Evolutionary conservation across 139 green algal genomes (phyloP).

Genomic region (Micromonas pusilla): DNA sequence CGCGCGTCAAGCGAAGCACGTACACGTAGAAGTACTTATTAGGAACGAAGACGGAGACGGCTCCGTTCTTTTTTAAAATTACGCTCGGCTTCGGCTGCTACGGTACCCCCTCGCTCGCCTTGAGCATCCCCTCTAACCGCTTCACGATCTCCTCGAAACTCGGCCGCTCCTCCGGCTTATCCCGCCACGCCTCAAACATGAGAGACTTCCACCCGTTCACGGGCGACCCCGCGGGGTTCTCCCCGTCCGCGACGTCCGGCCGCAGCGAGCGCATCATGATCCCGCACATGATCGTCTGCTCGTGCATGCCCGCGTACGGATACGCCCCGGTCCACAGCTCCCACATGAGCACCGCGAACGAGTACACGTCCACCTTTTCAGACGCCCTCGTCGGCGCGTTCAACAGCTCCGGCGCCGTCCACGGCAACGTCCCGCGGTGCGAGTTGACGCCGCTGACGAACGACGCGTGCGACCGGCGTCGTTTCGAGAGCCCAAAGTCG

Average conservation of each 20-base stretch:
- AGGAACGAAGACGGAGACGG: too few relatives aligned
- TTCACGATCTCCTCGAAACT: constrained; percentile 8
- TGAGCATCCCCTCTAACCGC: neutral
- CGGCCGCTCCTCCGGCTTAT: constrained; percentile 1
- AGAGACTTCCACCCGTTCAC: neutral
- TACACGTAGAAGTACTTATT: too few relatives aligned
- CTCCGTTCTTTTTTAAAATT: too few relatives aligned
- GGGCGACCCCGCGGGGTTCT: neutral
- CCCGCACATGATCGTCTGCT: constrained; percentile 60
- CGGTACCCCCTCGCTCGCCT: too few relatives aligned
- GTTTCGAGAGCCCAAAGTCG: constrained; percentile 78
- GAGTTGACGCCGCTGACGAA: constrained; percentile 49
- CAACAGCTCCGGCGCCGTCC: constrained; percentile 40
- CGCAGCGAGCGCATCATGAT: constrained; percentile 58
- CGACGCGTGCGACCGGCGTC: constrained; percentile 54
- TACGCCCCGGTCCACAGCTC: constrained; percentile 50
- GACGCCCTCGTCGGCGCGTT: constrained; percentile 40
- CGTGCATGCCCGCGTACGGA: constrained; percentile 52
- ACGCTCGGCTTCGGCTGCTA: too few relatives aligned
- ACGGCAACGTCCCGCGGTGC: constrained; percentile 35
- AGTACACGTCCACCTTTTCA: constrained; percentile 57
- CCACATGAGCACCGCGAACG: constrained; percentile 54
- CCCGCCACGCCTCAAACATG: constrained; percentile 17
- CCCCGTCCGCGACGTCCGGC: constrained; percentile 10
- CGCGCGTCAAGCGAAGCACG: too few relatives aligned